Evolutionary conservation across 2,329 filamentous ascomycete genomes (phyloP).

Genomic region (Parastagonospora nodorum): DNA sequence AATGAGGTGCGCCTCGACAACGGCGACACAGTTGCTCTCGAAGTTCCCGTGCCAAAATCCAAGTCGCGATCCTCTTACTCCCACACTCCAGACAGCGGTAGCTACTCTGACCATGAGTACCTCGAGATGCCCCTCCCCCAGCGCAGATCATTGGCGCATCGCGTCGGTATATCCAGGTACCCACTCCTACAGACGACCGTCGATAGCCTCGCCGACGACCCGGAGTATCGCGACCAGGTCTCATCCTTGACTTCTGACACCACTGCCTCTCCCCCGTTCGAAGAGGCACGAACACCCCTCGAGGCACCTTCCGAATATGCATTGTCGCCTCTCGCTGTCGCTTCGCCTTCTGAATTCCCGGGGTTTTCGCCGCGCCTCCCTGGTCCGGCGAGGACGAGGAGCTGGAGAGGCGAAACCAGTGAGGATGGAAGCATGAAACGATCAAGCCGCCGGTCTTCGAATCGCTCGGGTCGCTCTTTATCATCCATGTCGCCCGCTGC

Average conservation of each 20-base stretch:
- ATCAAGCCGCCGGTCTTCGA: slow-evolving; percentile 48
- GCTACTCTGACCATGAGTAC: slow-evolving; percentile 41
- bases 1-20: slow-evolving; percentile 48
- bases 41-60: slow-evolving; percentile 45
- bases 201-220: slow-evolving; percentile 33
- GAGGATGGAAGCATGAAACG: slow-evolving; percentile 43
- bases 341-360: slow-evolving; percentile 45
- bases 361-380: slow-evolving; percentile 31
- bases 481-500: slow-evolving; percentile 63
- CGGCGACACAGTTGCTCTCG: slow-evolving; percentile 44
- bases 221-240: slow-evolving; percentile 41
- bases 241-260: slow-evolving; percentile 51
- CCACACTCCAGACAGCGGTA: slow-evolving; percentile 31
- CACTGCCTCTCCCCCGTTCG: slow-evolving; percentile 46
- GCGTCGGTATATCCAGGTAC: slow-evolving; percentile 34
- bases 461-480: slow-evolving; percentile 54
- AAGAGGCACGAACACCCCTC: slow-evolving; percentile 47
- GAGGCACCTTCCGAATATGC: slow-evolving; percentile 41
- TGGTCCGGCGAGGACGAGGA: slow-evolving; percentile 37
- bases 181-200: slow-evolving; percentile 44
- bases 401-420: slow-evolving; percentile 38
- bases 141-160: slow-evolving; percentile 28
- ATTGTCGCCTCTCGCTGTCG: slow-evolving; percentile 40
- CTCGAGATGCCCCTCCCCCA: slow-evolving; percentile 35
- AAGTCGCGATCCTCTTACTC: slow-evolving; percentile 21